A percentile compares a stretch with the other conserved stretches of the same genome.
These are phyloP conservation scores for Tolypocladium cylindrosporum DNA, from an alignment of 2,329 filamentous ascomycete species.

Conservation along the genomic window DNA sequence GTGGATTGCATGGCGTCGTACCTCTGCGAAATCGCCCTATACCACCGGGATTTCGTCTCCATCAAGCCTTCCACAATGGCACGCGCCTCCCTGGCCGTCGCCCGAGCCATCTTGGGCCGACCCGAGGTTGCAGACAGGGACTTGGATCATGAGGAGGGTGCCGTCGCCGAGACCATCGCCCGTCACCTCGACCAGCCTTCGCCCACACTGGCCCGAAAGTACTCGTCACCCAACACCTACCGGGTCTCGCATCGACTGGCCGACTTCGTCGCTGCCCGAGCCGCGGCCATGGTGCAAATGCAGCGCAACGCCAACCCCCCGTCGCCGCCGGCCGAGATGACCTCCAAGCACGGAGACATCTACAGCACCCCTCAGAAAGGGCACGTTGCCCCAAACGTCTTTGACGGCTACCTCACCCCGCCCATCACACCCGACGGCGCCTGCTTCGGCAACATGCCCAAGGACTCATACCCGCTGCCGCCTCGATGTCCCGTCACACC, in stretches of 20 bases:
- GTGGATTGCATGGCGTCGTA: slow-evolving; percentile 93
- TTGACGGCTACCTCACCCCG: slow-evolving; percentile 72
- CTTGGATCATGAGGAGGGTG: slow-evolving; percentile 65
- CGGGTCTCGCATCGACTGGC: slow-evolving; percentile 44
- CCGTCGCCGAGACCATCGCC: slow-evolving; percentile 50
- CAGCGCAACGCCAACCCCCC: slow-evolving; percentile 42
- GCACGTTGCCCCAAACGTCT: slow-evolving; percentile 51
- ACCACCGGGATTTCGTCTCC: slow-evolving; percentile 94
- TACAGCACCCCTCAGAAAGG: slow-evolving; percentile 75
- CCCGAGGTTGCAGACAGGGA: slow-evolving; percentile 66
- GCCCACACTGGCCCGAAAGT: slow-evolving; percentile 48
- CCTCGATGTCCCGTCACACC: slow-evolving; percentile 54
- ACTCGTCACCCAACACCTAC: slow-evolving; percentile 42
- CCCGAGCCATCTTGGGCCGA: slow-evolving; percentile 75
- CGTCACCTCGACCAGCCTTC: slow-evolving; percentile 51
- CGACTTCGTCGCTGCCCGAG: slow-evolving; percentile 50
- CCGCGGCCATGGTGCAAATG: slow-evolving; percentile 31
- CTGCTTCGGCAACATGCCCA: slow-evolving; percentile 37
- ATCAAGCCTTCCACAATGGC: slow-evolving; percentile 87
- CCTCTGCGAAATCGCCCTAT: slow-evolving; percentile 88
- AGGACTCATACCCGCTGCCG: slow-evolving; percentile 37
- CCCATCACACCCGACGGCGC: slow-evolving; percentile 73
- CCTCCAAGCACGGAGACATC: slow-evolving; percentile 45
- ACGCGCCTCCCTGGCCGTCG: slow-evolving; percentile 73
- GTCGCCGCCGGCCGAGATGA: slow-evolving; percentile 46